Evolutionary conservation across 2,329 filamentous ascomycete genomes (phyloP), one percentile per base, ranked within the genome.

Genomic region (Scleromitrula shiraiana): DNA sequence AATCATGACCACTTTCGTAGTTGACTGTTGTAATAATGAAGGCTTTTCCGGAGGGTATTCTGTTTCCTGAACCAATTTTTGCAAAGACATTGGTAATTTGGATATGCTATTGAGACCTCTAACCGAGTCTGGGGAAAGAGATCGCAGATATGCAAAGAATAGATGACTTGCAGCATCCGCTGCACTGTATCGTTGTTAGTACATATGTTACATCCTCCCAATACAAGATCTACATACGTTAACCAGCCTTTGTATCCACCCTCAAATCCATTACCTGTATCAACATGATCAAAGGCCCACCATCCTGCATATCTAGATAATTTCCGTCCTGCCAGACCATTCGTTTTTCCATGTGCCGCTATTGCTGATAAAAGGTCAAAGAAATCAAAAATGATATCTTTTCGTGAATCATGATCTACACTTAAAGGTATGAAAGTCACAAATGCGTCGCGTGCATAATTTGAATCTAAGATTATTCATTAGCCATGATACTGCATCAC

Each of bases 81-180:
- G 89, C 15, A 98, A 75, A 10, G 93, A 95, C 63, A 90, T 84
- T 7, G 93, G 93, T 14, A 98, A 77, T 55, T 84, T 78, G 0
- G 90, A 86, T 52, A 97, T 95, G 39, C 86, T 86, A 54, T 80
- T 86, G 44, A 84, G 72, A 24, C 80, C 78, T 53, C 82, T 76
- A 27, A 75, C 64, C 12, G 75, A 78, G 53, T 91, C 84, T n/a
- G 93, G 91, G 2, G 88, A 82, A 39, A 95, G 71, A 0, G 90
- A 96, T 59, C 93, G 80, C 40, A 98, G 78, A 65, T 97, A 98
- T 48, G 93, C 93, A 64, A 98, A 98, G 74, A 98, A 98, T 46
- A 98, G 72, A 70, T 98, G 93, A 62, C 90, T 95, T 17, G 91
- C 89, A 46, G 93, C 93, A 73, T 97, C 89, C 50, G 93, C 93